Conservation (phyloP, 2,329 filamentous ascomycete genomes). For the Phaeosphaeriaceae sp. region DNA sequence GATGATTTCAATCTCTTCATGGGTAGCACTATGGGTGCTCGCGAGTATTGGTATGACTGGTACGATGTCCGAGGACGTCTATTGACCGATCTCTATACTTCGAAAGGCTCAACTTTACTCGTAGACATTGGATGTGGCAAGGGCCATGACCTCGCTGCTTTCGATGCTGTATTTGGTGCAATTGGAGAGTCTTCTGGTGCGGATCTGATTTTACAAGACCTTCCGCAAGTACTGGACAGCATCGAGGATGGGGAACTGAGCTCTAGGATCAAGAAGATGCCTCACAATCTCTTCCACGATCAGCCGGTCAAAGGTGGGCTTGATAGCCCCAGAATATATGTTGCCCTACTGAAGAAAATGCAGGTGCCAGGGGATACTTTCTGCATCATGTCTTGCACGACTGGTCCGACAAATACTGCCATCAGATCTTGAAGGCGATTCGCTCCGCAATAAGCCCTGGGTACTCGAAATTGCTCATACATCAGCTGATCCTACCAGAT, state of each 20-base stretch:
- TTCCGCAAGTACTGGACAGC: constrained; percentile 6
- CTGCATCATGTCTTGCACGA: constrained; percentile 22
- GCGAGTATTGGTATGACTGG: constrained; percentile 20
- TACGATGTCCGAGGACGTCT: constrained; percentile 16
- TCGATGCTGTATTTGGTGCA: constrained; percentile 5
- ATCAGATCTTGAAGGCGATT: constrained; percentile 14
- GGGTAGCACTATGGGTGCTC: constrained; percentile 18
- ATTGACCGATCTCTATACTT: constrained; percentile 10
- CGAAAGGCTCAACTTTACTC: constrained; percentile 1
- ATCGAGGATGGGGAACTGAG: constrained; percentile 6
- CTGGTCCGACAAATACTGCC: constrained; percentile 15
- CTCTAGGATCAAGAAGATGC: neutral
- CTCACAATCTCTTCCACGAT: constrained; percentile 35
- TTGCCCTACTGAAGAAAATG: neutral
- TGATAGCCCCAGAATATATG: too few relatives aligned
- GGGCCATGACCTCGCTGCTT: constrained; percentile 13
- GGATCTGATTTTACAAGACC: constrained; percentile 13
- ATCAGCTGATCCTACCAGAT: constrained; percentile 10
- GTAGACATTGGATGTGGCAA: constrained; percentile 18
- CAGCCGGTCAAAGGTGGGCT: constrained; percentile 32
- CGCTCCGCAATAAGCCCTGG: constrained; percentile 14
- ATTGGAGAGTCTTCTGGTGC: neutral
- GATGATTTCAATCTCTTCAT: constrained; percentile 23
- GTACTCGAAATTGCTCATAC: constrained; percentile 10
- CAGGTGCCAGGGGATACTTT: constrained; percentile 20